phyloP scores from a whole-genome alignment of 495 filamentous ascomycete genomes.

The Aeminium ludgeri region DNA sequence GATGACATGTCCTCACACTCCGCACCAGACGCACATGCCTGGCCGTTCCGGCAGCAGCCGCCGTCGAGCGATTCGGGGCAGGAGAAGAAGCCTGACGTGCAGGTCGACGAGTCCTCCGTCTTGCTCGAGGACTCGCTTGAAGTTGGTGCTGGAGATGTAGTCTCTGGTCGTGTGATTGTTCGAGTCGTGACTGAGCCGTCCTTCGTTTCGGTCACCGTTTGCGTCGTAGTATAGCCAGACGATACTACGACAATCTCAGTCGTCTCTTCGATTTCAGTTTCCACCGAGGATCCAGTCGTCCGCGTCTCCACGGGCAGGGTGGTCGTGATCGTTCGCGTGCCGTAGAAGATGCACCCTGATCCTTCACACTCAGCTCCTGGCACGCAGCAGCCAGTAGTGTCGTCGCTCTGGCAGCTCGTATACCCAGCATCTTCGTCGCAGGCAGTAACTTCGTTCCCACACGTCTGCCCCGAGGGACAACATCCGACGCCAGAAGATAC shows the following conservation, averaged over 20 bases:
- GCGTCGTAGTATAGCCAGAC: conserved; percentile 19
- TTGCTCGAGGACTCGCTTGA: conserved; percentile 17
- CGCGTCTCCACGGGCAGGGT: conserved; percentile 11
- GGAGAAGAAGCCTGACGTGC: conserved; percentile 41
- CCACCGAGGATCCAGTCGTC: conserved; percentile 1
- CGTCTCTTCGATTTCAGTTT: neutral
- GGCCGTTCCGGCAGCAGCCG: conserved; percentile 27
- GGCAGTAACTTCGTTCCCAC: conserved; percentile 42
- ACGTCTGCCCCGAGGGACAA: conserved; percentile 56
- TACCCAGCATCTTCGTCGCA: conserved; percentile 43
- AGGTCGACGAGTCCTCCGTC: conserved; percentile 21
- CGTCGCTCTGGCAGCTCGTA: conserved; percentile 44
- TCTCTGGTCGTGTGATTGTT: conserved; percentile 4
- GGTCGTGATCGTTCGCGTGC: conserved; percentile 11
- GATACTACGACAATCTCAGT: neutral
- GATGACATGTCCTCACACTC: conserved; percentile 12
- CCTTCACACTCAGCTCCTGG: conserved; percentile 61
- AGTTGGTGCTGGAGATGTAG: conserved; percentile 15
- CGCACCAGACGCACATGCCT: conserved; percentile 16
- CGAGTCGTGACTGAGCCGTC: no score
- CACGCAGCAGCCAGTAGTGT: conserved; percentile 81
- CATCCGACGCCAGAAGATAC: conserved; percentile 70
- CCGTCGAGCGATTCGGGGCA: conserved; percentile 25
- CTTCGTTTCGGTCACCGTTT: conserved; percentile 28
- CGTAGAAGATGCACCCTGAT: conserved; percentile 52